phyloP scores from a whole-genome alignment of 108 stramenopile genomes.

The Cyclotella choctawhatcheeana region DNA sequence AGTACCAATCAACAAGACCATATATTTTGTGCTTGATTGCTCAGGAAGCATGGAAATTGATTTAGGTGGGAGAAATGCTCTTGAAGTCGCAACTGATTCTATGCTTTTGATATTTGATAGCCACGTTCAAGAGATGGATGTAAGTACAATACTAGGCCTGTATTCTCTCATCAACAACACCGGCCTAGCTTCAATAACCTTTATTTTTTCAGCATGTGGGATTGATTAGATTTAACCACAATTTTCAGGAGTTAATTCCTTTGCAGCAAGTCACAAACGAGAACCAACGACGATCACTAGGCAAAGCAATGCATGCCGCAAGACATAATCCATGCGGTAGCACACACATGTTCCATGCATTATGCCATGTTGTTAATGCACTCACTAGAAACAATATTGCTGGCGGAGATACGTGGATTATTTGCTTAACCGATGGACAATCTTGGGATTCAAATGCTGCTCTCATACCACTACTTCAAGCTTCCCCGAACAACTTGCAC shows the following conservation, averaged over 20 bases:
- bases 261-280: slow-evolving; percentile 7
- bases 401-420: slow-evolving; percentile 22
- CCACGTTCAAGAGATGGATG: slow-evolving; percentile 30
- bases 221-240: slow-evolving; percentile 20
- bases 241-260: slow-evolving; percentile 9
- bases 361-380: slow-evolving; percentile 11
- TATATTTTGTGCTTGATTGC: slow-evolving; percentile 30
- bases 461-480: slow-evolving; percentile 1
- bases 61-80: slow-evolving; percentile 10
- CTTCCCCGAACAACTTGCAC: slow-evolving; percentile 22
- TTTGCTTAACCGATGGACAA: slow-evolving; percentile 33
- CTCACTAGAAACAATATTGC: not conserved
- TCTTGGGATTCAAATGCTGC: slow-evolving; percentile 11
- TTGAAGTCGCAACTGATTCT: slow-evolving; percentile 29
- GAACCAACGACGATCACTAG: not conserved
- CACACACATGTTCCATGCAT: slow-evolving; percentile 22
- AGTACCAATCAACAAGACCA: not conserved
- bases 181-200: too few relatives aligned
- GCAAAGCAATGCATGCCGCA: slow-evolving; percentile 7
- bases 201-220: too few relatives aligned
- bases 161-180: too few relatives aligned
- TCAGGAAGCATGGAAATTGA: slow-evolving; percentile 31
- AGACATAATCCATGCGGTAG: slow-evolving; percentile 12
- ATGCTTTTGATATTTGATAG: slow-evolving; percentile 32
- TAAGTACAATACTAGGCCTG: too few relatives aligned